Evolutionary conservation across 306 rosid species (phyloP).

Genomic region (Casuarina equisetifolia): DNA sequence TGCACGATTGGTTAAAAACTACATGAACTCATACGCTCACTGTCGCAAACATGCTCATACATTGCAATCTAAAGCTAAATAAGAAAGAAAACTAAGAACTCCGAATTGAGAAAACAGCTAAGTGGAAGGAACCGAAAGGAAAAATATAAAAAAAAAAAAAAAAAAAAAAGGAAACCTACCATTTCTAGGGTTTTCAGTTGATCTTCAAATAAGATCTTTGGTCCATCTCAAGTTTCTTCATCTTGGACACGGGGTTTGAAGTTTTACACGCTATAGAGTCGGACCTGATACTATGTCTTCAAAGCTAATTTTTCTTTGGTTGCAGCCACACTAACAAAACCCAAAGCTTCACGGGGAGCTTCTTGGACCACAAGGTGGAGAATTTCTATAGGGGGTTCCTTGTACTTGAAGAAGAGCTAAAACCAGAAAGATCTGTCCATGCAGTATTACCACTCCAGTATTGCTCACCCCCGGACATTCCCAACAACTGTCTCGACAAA

Average conservation of each 20-base stretch:
- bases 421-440: conserved; percentile 68
- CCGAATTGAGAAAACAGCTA: background rate
- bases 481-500: conserved; percentile 67
- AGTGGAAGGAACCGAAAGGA: conserved; percentile 8
- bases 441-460: conserved; percentile 57
- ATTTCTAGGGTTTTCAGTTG: conserved; percentile 57
- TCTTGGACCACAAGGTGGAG: background rate
- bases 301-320: conserved; percentile 7
- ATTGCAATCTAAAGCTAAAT: conserved; percentile 37
- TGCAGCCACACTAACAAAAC: conserved; percentile 30
- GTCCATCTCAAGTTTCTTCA: conserved; percentile 19
- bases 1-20: background rate
- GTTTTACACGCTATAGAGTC: background rate
- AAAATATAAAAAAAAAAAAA: background rate
- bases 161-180: conserved; percentile 23
- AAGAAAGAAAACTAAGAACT: background rate
- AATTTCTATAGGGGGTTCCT: conserved; percentile 41
- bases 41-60: conserved; percentile 36
- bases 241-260: conserved; percentile 10
- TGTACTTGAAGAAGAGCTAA: conserved; percentile 54
- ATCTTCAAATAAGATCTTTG: conserved; percentile 24
- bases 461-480: conserved; percentile 43
- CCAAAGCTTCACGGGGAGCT: conserved; percentile 27
- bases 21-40: conserved; percentile 35
- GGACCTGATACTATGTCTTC: conserved; percentile 5